Evolutionary conservation across 2,329 filamentous ascomycete genomes (phyloP).

Genomic region (Calonectria pseudoreteaudii): DNA sequence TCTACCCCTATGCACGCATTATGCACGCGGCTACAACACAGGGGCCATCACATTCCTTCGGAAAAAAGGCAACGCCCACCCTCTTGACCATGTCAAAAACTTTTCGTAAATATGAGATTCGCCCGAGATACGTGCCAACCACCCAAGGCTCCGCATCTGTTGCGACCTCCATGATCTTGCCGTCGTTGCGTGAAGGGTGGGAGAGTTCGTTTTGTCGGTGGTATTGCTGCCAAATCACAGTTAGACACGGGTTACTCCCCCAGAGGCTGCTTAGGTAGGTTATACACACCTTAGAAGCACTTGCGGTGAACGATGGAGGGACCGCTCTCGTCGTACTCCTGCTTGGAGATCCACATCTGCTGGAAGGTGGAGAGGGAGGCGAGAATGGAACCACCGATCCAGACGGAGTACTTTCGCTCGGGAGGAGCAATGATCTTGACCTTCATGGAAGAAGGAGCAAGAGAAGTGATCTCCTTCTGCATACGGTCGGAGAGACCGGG

Average conservation of each 20-base stretch:
- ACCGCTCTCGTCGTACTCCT: constrained; percentile 99
- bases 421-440: constrained; percentile 99
- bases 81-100: constrained; percentile 67
- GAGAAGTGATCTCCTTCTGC: constrained; percentile 99
- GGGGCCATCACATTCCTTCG: constrained; percentile 60
- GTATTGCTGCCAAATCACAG: constrained; percentile 39
- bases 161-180: constrained; percentile 59
- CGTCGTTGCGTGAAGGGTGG: constrained; percentile 50
- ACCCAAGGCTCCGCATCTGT: constrained; percentile 56
- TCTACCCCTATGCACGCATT: constrained; percentile 62
- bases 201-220: constrained; percentile 49
- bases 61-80: constrained; percentile 62
- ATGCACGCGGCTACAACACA: constrained; percentile 64
- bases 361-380: constrained; percentile 99
- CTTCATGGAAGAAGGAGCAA: constrained; percentile 99
- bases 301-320: constrained; percentile 99
- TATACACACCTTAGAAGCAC: constrained; percentile 92
- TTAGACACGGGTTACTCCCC: constrained; percentile 34
- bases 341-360: constrained; percentile 99
- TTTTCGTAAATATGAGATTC: constrained; percentile 69
- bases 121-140: constrained; percentile 61
- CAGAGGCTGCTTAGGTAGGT: too few species aligned
- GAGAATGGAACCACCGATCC: constrained; percentile 99
- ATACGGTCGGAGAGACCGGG: constrained; percentile 99
- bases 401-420: constrained; percentile 99